Base-by-base conservation (phyloP, 805 yeast genomes). In the Brettanomyces custersianus region DNA sequence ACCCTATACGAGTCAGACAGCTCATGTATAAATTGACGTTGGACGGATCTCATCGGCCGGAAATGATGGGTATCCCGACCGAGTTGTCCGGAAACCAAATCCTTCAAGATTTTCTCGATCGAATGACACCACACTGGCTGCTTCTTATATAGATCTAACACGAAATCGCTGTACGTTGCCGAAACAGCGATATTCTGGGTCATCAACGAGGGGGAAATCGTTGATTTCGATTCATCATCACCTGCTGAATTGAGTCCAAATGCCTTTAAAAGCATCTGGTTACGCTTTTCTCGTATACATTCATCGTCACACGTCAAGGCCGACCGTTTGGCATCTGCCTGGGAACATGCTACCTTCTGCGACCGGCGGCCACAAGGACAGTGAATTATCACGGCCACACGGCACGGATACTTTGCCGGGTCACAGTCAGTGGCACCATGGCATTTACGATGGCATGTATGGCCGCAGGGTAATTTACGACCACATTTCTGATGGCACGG, bases 221-320 rank as follows among this genome's bases (percentile, higher is more conserved):
- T 19, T 6, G 42, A 30, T 33, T 8, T n/a, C 11, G 25, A 9
- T 9, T 22, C 25, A 9, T 22, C 11, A 9, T 22, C 12, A 12
- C 25, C 12, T 22, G 25, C 28, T 25, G 11, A 12, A n/a, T n/a
- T n/a, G n/a, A 25, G n/a, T 6, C 28, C 28, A 37, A 87, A 73
- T 0, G 94, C 94, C 19, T 67, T 71, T 37, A 77, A 72, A 33
- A 88, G 57, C 42, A 68, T 66, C 30, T 63, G 65, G 42, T 80
- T 82, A 37, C 95, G 65, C 45, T 71, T 66, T 16, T 66, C 63
- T 34, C 68, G 56, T 10, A 64, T 74, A 61, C 96, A 87, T 19
- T 72, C 74, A 8, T 76, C 80, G 49, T 79, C 82, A 63, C 96
- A 87, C 17, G 65, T 68, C 19, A 83, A 46, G n/a, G n/a, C n/a